phyloP scores from a whole-genome alignment of 1,284 basidiomycete genomes.

The Earliella scabrosa region DNA sequence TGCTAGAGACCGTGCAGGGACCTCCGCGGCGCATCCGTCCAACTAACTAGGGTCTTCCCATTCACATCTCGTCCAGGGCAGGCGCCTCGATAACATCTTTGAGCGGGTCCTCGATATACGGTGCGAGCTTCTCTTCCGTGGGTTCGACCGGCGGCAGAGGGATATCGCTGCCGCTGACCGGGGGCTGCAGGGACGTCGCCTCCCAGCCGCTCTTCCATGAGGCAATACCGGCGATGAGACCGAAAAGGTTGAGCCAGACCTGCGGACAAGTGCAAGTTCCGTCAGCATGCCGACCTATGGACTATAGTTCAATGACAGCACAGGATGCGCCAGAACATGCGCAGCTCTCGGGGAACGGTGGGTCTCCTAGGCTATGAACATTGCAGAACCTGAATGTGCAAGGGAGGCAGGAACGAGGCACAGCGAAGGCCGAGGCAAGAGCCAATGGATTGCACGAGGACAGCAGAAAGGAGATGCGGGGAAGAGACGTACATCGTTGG shows the following conservation, averaged over 20 bases:
- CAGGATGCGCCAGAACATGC: neutral
- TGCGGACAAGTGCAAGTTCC: conserved; percentile 30
- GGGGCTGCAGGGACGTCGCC: conserved; percentile 60
- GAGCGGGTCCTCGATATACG: conserved; percentile 20
- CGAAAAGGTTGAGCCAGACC: conserved; percentile 67
- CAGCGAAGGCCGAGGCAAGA: neutral
- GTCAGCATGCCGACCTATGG: neutral
- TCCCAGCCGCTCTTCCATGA: conserved; percentile 78
- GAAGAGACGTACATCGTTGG: conserved; percentile 54
- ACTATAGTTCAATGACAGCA: neutral
- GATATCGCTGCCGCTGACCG: conserved; percentile 1
- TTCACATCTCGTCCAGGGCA: conserved; percentile 20
- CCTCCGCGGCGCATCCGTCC: neutral
- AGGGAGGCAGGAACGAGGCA: neutral
- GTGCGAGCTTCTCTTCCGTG: conserved; percentile 21
- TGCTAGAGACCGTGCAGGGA: neutral
- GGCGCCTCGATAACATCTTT: conserved; percentile 25
- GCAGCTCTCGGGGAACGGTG: neutral
- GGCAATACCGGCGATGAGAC: conserved; percentile 63
- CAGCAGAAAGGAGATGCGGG: neutral
- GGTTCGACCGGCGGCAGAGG: conserved; percentile 12
- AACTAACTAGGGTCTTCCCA: neutral
- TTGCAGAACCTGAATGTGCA: neutral
- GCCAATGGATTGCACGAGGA: neutral
- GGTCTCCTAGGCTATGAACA: neutral